phyloP scores from a whole-genome alignment of 2,329 filamentous ascomycete species.

The Dothiorella sarmentorum region DNA sequence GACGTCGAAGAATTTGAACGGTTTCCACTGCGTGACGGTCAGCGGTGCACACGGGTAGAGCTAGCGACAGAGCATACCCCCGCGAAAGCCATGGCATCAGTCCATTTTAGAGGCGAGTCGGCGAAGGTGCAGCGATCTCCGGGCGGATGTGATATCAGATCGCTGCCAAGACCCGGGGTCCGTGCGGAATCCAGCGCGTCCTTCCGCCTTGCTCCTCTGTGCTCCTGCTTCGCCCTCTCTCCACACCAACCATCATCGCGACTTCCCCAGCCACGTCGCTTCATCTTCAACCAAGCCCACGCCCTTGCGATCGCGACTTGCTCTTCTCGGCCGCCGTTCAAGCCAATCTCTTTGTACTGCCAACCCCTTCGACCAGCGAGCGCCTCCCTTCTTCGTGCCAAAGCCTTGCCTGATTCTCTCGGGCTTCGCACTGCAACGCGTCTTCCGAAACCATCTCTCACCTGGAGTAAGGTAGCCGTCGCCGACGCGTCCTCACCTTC shows the following conservation, averaged over 20 bases:
- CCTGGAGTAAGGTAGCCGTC: slow-evolving; percentile 1
- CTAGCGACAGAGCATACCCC: slow-evolving; percentile 29
- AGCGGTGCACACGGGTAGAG: not conserved
- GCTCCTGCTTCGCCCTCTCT: slow-evolving; percentile 10
- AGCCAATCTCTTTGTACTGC: not conserved
- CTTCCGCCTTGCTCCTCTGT: slow-evolving; percentile 5
- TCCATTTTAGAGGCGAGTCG: slow-evolving; percentile 15
- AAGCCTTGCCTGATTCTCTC: slow-evolving; percentile 4
- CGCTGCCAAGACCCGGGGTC: not conserved
- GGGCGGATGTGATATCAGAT: slow-evolving; percentile 9
- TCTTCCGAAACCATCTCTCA: not conserved
- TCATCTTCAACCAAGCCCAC: slow-evolving; percentile 9
- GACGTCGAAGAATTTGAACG: slow-evolving; percentile 99
- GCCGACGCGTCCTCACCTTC: not conserved
- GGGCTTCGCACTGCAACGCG: not conserved
- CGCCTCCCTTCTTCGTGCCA: slow-evolving; percentile 6
- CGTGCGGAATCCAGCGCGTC: slow-evolving; percentile 10
- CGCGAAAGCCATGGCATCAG: slow-evolving; percentile 39
- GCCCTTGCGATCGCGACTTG: not conserved
- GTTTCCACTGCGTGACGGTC: slow-evolving; percentile 73
- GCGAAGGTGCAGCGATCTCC: not conserved
- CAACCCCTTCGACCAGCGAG: not conserved
- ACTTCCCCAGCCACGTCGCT: slow-evolving; percentile 12
- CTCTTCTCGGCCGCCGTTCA: not conserved
- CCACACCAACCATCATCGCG: slow-evolving; percentile 7